Evolutionary conservation across 2,329 filamentous ascomycete genomes (phyloP).

Genomic region (Beauveria scarabaeidicola): DNA sequence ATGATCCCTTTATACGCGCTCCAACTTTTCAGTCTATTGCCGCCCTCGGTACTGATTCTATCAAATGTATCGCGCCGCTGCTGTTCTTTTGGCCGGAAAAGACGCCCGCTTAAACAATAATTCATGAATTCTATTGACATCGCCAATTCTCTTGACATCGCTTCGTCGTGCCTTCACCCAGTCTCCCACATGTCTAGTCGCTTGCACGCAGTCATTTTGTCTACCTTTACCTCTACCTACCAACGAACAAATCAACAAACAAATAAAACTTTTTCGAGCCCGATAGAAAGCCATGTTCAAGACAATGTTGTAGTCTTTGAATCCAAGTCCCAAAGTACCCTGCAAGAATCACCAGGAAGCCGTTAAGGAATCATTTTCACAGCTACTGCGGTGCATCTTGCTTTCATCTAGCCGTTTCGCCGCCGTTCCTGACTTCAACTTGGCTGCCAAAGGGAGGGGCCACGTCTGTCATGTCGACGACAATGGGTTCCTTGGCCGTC

Average conservation of each 20-base stretch:
- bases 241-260: background rate
- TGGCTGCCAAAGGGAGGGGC: background rate
- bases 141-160: background rate
- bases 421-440: background rate
- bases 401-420: background rate
- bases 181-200: background rate
- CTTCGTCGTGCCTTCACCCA: background rate
- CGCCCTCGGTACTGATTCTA: too few relatives aligned
- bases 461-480: background rate
- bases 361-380: background rate
- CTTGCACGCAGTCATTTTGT: background rate
- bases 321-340: background rate
- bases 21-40: too few relatives aligned
- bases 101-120: too few relatives aligned
- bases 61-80: too few relatives aligned
- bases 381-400: background rate
- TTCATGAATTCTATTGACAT: background rate
- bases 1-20: too few relatives aligned
- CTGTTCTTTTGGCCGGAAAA: too few relatives aligned
- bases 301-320: background rate
- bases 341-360: background rate
- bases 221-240: background rate
- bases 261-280: background rate
- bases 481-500: conserved; percentile 20
- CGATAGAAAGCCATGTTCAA: background rate